Conservation (phyloP, 2,329 filamentous ascomycete genomes). For the Apiospora malaysiana region DNA sequence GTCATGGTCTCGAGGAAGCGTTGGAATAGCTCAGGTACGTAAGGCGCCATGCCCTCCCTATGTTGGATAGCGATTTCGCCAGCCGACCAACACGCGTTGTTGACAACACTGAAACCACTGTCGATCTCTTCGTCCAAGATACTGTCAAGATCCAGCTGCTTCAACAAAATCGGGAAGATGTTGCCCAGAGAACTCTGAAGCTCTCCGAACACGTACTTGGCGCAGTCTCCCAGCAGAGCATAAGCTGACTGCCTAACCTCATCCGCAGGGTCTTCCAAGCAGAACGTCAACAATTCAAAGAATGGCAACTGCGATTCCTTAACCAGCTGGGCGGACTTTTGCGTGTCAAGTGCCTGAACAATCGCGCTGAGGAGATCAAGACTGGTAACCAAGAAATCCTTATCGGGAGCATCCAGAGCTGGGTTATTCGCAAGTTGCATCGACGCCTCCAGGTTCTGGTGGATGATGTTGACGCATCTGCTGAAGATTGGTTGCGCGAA, state of each 20-base stretch:
- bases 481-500: slow-evolving; percentile 87
- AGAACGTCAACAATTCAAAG: slow-evolving; percentile 89
- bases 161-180: slow-evolving; percentile 81
- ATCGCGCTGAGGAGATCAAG: slow-evolving; percentile 92
- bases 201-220: slow-evolving; percentile 87
- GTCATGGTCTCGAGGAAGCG: slow-evolving; percentile 82
- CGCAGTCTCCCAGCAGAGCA: slow-evolving; percentile 90
- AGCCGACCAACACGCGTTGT: slow-evolving; percentile 97
- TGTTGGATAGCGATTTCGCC: slow-evolving; percentile 90
- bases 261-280: slow-evolving; percentile 88
- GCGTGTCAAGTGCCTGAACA: slow-evolving; percentile 81
- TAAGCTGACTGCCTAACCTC: slow-evolving; percentile 97
- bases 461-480: slow-evolving; percentile 89
- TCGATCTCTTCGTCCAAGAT: slow-evolving; percentile 82
- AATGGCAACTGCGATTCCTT: slow-evolving; percentile 78
- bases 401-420: slow-evolving; percentile 80
- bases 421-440: slow-evolving; percentile 72
- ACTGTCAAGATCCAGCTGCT: slow-evolving; percentile 82
- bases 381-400: slow-evolving; percentile 96
- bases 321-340: slow-evolving; percentile 79
- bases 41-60: slow-evolving; percentile 76
- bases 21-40: slow-evolving; percentile 76
- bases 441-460: slow-evolving; percentile 85
- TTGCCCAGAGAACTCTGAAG: slow-evolving; percentile 75
- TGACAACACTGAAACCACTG: slow-evolving; percentile 87